Conservation (phyloP, 2,329 filamentous ascomycete species). For the Diplodia sapinea region DNA sequence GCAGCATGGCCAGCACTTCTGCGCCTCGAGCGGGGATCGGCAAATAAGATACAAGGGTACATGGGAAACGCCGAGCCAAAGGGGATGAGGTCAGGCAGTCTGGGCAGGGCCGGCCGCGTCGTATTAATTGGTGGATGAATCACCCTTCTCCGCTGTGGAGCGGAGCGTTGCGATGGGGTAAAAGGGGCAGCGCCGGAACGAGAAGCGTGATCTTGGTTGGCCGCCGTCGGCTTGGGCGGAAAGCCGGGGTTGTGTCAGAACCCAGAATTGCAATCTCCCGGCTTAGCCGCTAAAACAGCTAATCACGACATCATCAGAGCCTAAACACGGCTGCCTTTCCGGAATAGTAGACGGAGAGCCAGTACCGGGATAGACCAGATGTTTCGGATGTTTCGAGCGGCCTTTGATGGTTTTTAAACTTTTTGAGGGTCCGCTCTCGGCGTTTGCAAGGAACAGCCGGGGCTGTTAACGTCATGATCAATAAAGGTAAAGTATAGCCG, state of each 20-base stretch:
- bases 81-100: conserved; percentile 10
- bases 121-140: conserved; percentile 22
- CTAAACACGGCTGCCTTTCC: not conserved
- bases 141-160: conserved; percentile 1
- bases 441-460: not conserved
- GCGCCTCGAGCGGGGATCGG: not conserved
- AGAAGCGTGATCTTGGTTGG: not conserved
- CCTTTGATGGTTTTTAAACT: not conserved
- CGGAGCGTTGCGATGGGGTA: not conserved
- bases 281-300: not conserved
- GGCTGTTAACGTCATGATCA: not conserved
- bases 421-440: not conserved
- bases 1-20: not conserved
- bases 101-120: conserved; percentile 1
- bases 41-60: not conserved
- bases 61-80: conserved; percentile 3
- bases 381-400: not conserved
- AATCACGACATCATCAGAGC: not conserved
- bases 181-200: not conserved
- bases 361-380: not conserved
- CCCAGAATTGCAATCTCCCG: not conserved
- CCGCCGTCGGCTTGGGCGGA: not conserved
- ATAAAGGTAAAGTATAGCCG: not conserved
- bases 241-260: not conserved
- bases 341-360: not conserved